These are phyloP conservation scores for Brassica carinata DNA, from an alignment of 345 rosid genomes.

Conservation along the genomic window DNA sequence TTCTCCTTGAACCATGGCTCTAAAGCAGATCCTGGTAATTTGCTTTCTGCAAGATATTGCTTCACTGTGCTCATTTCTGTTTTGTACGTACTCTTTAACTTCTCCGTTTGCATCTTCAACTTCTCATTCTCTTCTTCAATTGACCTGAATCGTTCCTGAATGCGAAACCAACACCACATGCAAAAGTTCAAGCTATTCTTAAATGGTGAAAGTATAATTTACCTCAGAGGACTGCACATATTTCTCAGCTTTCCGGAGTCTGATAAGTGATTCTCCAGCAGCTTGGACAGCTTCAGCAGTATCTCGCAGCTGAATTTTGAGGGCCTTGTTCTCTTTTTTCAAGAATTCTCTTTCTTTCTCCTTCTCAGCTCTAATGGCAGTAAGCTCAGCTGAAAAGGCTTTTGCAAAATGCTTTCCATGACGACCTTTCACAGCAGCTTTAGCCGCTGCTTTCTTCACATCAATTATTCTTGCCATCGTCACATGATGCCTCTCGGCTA, in stretches of 20 bases:
- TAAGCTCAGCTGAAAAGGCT: slow-evolving; percentile 72
- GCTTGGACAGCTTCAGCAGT: slow-evolving; percentile 34
- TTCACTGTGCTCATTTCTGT: slow-evolving; percentile 87
- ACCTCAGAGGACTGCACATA: slow-evolving; percentile 81
- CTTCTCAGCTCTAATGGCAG: slow-evolving; percentile 72
- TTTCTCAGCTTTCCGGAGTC: slow-evolving; percentile 83
- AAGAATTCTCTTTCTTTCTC: slow-evolving; percentile 52
- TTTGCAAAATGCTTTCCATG: slow-evolving; percentile 73
- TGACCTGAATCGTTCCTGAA: slow-evolving; percentile 56
- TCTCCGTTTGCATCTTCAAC: slow-evolving; percentile 77
- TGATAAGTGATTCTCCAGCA: slow-evolving; percentile 88
- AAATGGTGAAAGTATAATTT: neutral
- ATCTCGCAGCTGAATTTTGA: no score
- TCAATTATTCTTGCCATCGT: slow-evolving; percentile 58
- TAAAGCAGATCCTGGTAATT: slow-evolving; percentile 77
- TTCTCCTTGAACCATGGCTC: slow-evolving; percentile 38
- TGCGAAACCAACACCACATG: no score
- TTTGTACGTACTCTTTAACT: slow-evolving; percentile 80
- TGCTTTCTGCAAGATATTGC: slow-evolving; percentile 88
- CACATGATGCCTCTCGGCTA: slow-evolving; percentile 62
- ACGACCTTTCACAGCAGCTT: slow-evolving; percentile 75
- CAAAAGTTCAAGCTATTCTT: neutral
- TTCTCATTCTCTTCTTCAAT: slow-evolving; percentile 72
- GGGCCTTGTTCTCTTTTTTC: slow-evolving; percentile 63
- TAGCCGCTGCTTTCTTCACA: slow-evolving; percentile 60